These are phyloP conservation scores for Silene uniflora DNA, from an alignment of 148 eudicot species.

Conservation along the genomic window DNA sequence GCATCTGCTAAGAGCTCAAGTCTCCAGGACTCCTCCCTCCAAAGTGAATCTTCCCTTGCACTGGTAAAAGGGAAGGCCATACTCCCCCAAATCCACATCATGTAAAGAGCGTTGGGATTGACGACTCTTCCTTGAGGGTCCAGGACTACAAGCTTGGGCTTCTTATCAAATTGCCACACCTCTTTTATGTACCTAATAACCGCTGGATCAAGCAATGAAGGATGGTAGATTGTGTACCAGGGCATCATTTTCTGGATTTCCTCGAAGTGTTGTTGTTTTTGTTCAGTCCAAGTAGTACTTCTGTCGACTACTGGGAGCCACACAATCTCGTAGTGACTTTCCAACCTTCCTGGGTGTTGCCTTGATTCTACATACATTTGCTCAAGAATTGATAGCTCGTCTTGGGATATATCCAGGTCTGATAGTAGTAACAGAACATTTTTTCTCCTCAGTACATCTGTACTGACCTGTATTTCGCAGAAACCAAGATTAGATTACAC, in stretches of 20 bases:
- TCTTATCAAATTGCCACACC: constrained; percentile 58
- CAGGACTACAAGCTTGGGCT: constrained; percentile 61
- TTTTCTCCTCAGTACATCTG: constrained; percentile 52
- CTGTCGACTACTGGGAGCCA: constrained; percentile 66
- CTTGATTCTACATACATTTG: constrained; percentile 58
- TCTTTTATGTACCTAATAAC: constrained; percentile 57
- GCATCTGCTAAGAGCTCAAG: constrained; percentile 57
- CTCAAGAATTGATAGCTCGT: constrained; percentile 57
- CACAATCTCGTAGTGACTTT: constrained; percentile 60
- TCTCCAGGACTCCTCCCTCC: constrained; percentile 62
- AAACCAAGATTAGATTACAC: neutral
- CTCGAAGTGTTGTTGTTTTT: constrained; percentile 41
- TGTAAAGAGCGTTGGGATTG: constrained; percentile 56
- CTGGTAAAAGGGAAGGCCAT: constrained; percentile 68
- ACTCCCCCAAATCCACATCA: constrained; percentile 90
- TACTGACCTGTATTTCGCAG: constrained; percentile 34
- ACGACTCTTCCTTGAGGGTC: constrained; percentile 66
- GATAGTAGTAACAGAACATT: constrained; percentile 59
- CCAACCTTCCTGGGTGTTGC: constrained; percentile 39
- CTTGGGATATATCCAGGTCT: constrained; percentile 57
- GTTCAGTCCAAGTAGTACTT: constrained; percentile 36
- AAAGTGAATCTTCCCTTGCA: constrained; percentile 48
- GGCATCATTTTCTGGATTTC: constrained; percentile 42
- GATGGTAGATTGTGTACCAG: constrained; percentile 59
- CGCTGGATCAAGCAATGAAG: constrained; percentile 55